A percentile compares a stretch with the other conserved stretches of the same genome.
phyloP scores from a whole-genome alignment of 2,329 filamentous ascomycete genomes.

The Cladosporium sp. region DNA sequence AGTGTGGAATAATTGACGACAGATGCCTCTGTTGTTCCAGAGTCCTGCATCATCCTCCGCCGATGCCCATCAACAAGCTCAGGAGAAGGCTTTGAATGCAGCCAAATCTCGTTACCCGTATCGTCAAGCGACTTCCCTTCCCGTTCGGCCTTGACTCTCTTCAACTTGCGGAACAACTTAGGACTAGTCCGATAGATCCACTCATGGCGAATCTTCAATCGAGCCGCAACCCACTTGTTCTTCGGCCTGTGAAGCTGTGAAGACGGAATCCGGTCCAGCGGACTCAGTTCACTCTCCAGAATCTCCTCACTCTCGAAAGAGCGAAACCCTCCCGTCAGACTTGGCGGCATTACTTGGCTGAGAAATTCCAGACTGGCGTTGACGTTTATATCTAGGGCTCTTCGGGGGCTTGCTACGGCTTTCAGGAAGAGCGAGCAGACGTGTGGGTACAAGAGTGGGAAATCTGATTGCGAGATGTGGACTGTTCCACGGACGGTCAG shows the following conservation, averaged over 20 bases:
- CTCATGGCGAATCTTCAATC: conserved; percentile 56
- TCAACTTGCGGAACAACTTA: conserved; percentile 29
- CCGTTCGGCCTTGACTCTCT: conserved; percentile 11
- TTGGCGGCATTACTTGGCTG: conserved; percentile 45
- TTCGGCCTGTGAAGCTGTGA: conserved; percentile 48
- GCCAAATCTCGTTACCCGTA: conserved; percentile 7
- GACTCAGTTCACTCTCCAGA: conserved; percentile 31
- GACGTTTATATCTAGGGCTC: conserved; percentile 60
- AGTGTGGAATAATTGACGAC: too few species aligned
- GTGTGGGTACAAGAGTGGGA: conserved; percentile 58
- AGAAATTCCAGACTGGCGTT: conserved; percentile 61
- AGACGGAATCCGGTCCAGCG: conserved; percentile 44
- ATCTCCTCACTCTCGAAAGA: conserved; percentile 51
- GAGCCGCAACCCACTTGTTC: conserved; percentile 52
- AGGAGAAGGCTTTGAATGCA: background rate
- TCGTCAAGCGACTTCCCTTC: conserved; percentile 10
- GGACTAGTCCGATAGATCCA: conserved; percentile 47
- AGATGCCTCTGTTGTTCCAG: too few species aligned
- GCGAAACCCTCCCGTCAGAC: conserved; percentile 45
- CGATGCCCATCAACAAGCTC: too few species aligned
- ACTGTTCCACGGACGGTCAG: conserved; percentile 54
- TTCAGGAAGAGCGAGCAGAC: conserved; percentile 57
- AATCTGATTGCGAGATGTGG: conserved; percentile 63
- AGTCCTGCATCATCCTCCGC: too few species aligned
- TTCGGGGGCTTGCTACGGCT: conserved; percentile 57